phyloP scores from a whole-genome alignment of 805 yeast genomes.

The Starmerella geochares region DNA sequence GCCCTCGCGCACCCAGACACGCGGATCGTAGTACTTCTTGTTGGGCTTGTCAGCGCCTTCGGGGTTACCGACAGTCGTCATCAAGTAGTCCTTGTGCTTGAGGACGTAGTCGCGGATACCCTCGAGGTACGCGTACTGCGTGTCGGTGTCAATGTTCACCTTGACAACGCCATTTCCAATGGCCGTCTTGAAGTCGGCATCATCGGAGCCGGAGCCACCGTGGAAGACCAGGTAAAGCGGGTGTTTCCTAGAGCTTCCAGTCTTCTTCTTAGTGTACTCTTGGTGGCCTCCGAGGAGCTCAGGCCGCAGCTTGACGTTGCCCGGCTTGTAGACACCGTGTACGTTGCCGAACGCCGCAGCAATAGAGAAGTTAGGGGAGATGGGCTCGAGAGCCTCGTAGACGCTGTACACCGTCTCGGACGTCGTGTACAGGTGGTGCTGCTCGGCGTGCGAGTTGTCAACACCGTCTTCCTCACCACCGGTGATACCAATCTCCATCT shows the following conservation, averaged over 20 bases:
- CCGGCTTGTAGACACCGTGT: slow-evolving; percentile 99
- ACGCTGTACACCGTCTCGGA: slow-evolving; percentile 92
- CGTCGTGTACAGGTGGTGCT: slow-evolving; percentile 64
- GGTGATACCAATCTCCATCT: slow-evolving; percentile 99
- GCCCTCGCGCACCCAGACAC: slow-evolving; percentile 99
- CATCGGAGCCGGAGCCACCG: slow-evolving; percentile 99
- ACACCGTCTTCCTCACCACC: slow-evolving; percentile 99
- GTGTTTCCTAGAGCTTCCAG: slow-evolving; percentile 41
- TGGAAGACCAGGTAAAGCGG: slow-evolving; percentile 98
- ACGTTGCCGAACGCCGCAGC: slow-evolving; percentile 99
- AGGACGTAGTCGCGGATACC: slow-evolving; percentile 98
- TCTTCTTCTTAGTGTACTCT: slow-evolving; percentile 64
- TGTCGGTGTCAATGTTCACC: slow-evolving; percentile 98
- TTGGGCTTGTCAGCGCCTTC: slow-evolving; percentile 98
- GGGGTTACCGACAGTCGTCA: slow-evolving; percentile 94
- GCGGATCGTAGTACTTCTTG: slow-evolving; percentile 99
- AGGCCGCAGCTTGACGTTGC: slow-evolving; percentile 90
- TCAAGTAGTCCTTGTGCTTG: slow-evolving; percentile 88
- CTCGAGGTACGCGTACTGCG: slow-evolving; percentile 91
- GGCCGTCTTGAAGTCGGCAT: slow-evolving; percentile 81
- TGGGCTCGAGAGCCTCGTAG: slow-evolving; percentile 77
- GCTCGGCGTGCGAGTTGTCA: slow-evolving; percentile 87
- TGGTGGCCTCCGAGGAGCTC: slow-evolving; percentile 93
- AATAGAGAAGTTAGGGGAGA: slow-evolving; percentile 95
- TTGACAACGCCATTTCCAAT: slow-evolving; percentile 92